phyloP scores from a whole-genome alignment of 805 yeast species.

The Metschnikowia gelsemii region DNA sequence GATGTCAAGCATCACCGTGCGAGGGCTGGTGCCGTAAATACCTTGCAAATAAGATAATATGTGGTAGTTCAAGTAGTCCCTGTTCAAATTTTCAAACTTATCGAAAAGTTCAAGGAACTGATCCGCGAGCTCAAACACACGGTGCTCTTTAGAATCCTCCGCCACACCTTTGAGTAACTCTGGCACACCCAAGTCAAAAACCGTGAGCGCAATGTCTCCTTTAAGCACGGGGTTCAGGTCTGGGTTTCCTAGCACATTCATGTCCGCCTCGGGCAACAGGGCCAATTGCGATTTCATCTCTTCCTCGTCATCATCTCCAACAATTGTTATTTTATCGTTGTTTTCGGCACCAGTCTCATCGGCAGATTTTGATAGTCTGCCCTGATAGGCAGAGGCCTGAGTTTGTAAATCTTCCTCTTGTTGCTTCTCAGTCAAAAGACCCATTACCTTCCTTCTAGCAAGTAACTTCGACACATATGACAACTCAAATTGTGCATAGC shows the following conservation, averaged over 20 bases:
- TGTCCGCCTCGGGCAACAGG: conserved; percentile 81
- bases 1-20: conserved; percentile 53
- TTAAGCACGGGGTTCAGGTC: conserved; percentile 73
- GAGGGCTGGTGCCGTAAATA: conserved; percentile 39
- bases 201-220: conserved; percentile 48
- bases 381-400: conserved; percentile 17
- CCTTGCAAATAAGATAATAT: conserved; percentile 53
- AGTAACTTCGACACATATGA: conserved; percentile 80
- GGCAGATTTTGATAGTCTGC: conserved; percentile 26
- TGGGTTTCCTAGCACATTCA: conserved; percentile 81
- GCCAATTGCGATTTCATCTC: conserved; percentile 62
- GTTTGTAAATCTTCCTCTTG: conserved; percentile 51
- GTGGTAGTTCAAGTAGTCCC: conserved; percentile 65
- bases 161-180: conserved; percentile 29
- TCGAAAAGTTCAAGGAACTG: conserved; percentile 60
- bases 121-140: conserved; percentile 39
- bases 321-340: conserved; percentile 42
- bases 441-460: conserved; percentile 79
- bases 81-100: conserved; percentile 65
- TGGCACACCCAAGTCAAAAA: conserved; percentile 39
- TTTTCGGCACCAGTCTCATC: conserved; percentile 20
- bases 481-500: conserved; percentile 85
- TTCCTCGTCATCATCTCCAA: conserved; percentile 42
- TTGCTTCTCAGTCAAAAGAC: conserved; percentile 70
- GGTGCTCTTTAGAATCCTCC: conserved; percentile 33